These are phyloP conservation scores for Salix udensis DNA, from an alignment of 345 rosid species.

Conservation along the genomic window DNA sequence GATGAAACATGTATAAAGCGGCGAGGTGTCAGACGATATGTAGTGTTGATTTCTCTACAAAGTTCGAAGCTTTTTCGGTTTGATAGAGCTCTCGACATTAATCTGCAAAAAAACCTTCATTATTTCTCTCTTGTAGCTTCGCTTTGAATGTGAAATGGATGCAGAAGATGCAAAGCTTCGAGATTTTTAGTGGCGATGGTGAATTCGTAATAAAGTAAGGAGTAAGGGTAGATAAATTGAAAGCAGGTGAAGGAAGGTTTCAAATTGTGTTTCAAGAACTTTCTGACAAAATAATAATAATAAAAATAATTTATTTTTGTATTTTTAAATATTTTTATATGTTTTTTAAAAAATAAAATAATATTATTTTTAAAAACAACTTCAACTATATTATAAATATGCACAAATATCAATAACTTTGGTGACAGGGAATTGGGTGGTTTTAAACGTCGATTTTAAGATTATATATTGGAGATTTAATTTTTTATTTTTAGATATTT, in stretches of 20 bases:
- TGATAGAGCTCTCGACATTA: constrained; percentile 20
- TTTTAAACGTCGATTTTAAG: neutral
- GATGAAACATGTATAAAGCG: constrained; percentile 30
- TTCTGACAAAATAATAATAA: too few species aligned
- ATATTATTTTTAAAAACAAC: too few species aligned
- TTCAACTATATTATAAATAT: too few species aligned
- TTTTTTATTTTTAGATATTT: too few species aligned
- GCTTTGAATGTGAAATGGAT: neutral
- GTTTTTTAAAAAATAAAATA: too few species aligned
- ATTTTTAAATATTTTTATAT: too few species aligned
- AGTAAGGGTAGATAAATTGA: neutral
- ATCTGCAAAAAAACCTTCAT: constrained; percentile 24
- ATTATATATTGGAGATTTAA: too few species aligned
- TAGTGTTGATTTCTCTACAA: neutral
- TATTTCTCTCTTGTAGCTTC: neutral
- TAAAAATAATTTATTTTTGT: too few species aligned
- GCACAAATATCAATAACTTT: neutral
- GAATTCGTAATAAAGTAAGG: neutral
- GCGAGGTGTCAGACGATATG: constrained; percentile 21
- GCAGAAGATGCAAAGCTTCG: neutral
- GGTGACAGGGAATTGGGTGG: neutral
- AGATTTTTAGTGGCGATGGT: neutral
- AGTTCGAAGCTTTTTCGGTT: constrained; percentile 10
- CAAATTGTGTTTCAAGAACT: too few species aligned
- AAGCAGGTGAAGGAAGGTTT: neutral